A percentile compares a stretch with the other conserved stretches of the same genome.
Conservation (phyloP, 2,329 filamentous ascomycete species). For the Chrysosporium queenslandicum region DNA sequence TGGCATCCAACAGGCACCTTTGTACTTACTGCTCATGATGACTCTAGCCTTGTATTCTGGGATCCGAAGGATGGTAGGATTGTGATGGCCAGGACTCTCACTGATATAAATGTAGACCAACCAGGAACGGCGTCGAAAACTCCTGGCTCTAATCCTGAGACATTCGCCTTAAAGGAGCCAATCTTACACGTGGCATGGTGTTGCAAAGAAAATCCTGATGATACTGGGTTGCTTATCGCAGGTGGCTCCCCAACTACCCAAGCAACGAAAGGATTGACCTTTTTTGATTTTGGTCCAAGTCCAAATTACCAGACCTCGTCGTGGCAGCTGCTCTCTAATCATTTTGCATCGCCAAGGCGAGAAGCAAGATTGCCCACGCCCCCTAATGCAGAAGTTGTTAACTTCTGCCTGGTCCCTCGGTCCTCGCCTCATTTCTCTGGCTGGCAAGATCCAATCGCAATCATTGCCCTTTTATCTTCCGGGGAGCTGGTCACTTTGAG, state of each 20-base stretch:
- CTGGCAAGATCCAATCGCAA: conserved; percentile 79
- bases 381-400: conserved; percentile 61
- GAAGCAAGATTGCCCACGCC: conserved; percentile 65
- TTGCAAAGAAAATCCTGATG: conserved; percentile 81
- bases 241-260: conserved; percentile 63
- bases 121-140: conserved; percentile 39
- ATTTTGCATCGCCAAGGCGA: conserved; percentile 67
- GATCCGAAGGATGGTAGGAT: conserved; percentile 80
- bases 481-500: conserved; percentile 83
- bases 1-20: conserved; percentile 97
- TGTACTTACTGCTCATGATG: conserved; percentile 75
- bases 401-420: conserved; percentile 77
- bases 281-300: conserved; percentile 79
- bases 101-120: conserved; percentile 62
- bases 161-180: conserved; percentile 57
- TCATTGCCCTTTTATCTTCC: conserved; percentile 68
- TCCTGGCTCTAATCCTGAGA: conserved; percentile 36
- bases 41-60: conserved; percentile 88
- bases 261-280: conserved; percentile 66
- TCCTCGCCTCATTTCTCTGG: conserved; percentile 75
- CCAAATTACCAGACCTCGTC: conserved; percentile 85
- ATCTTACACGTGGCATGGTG: conserved; percentile 81
- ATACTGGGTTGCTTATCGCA: conserved; percentile 77
- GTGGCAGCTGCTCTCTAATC: conserved; percentile 70
- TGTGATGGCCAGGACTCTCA: conserved; percentile 71